A percentile compares a stretch with the other conserved stretches of the same genome.
phyloP scores from a whole-genome alignment of 73 alveolate genomes.

The Durusdinium trenchii region DNA sequence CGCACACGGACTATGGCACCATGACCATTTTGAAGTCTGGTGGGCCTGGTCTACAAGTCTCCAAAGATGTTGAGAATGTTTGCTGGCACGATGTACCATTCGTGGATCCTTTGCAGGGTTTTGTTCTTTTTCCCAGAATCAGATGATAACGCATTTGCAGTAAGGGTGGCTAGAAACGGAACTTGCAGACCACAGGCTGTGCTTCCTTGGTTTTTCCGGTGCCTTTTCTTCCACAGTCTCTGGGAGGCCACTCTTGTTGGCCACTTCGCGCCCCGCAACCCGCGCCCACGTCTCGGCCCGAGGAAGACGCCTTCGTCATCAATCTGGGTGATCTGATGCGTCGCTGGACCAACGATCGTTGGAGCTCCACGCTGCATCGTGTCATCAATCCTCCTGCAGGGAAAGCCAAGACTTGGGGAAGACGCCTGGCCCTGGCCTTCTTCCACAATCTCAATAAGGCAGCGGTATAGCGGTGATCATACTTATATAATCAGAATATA shows the following conservation, averaged over 20 bases:
- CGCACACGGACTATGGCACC: slow-evolving; percentile 92
- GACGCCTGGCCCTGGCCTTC: slow-evolving; percentile 94
- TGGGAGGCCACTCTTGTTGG: not conserved
- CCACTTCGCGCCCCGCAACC: not conserved
- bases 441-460: slow-evolving; percentile 92
- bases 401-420: slow-evolving; percentile 75
- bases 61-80: slow-evolving; percentile 62
- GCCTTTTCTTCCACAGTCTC: not conserved
- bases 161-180: no score
- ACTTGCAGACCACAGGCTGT: not conserved
- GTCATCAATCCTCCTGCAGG: slow-evolving; percentile 84
- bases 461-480: not conserved
- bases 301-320: slow-evolving; percentile 77
- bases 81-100: slow-evolving; percentile 88
- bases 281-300: not conserved
- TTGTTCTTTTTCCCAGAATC: not conserved
- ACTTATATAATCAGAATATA: no score
- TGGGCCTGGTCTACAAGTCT: slow-evolving; percentile 95
- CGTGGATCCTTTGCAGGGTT: slow-evolving; percentile 6
- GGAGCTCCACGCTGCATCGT: slow-evolving; percentile 95
- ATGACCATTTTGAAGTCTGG: slow-evolving; percentile 85
- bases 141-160: not conserved
- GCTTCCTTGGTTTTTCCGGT: not conserved
- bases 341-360: slow-evolving; percentile 91
- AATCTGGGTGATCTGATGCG: slow-evolving; percentile 91